Percentiles rank a stretch among this genome's conserved stretches.
Evolutionary conservation across 2,329 filamentous ascomycete genomes (phyloP).

Genomic region (Fusarium sp.): DNA sequence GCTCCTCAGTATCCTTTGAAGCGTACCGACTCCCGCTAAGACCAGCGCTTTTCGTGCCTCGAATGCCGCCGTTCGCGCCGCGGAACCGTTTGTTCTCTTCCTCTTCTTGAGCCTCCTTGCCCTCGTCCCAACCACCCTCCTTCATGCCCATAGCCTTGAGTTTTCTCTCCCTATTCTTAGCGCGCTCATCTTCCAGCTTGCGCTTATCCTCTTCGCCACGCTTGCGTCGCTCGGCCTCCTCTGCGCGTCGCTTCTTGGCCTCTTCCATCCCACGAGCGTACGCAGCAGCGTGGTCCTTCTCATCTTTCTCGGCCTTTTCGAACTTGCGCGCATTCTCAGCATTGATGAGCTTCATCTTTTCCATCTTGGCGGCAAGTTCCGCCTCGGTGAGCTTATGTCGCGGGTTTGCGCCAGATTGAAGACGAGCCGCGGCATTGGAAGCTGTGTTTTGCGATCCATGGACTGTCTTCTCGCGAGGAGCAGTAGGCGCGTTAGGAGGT

Average conservation of each 20-base stretch:
- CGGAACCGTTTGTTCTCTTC: conserved; percentile 59
- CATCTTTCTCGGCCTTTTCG: conserved; percentile 68
- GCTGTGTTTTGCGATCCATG: conserved; percentile 49
- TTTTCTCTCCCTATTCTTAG: conserved; percentile 71
- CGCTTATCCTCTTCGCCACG: conserved; percentile 65
- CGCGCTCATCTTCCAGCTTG: conserved; percentile 70
- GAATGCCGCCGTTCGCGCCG: conserved; percentile 57
- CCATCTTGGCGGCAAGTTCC: conserved; percentile 71
- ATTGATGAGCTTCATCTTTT: conserved; percentile 69
- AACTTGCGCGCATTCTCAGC: conserved; percentile 71
- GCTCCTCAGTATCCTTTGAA: conserved; percentile 50
- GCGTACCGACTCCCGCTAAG: conserved; percentile 60
- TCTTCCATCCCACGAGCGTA: conserved; percentile 69
- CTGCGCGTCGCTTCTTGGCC: conserved; percentile 62
- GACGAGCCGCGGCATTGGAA: conserved; percentile 57
- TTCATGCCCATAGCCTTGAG: conserved; percentile 68
- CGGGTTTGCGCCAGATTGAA: conserved; percentile 69
- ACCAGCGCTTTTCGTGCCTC: conserved; percentile 55
- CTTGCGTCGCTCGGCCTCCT: conserved; percentile 65
- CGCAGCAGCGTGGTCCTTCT: conserved; percentile 66
- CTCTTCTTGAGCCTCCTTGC: conserved; percentile 61
- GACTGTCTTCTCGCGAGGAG: conserved; percentile 46
- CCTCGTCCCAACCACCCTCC: conserved; percentile 70
- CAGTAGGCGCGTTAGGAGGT: conserved; percentile 50
- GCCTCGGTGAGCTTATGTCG: conserved; percentile 70